These are phyloP conservation scores for Penicillium sp. DNA, from an alignment of 2,329 filamentous ascomycete genomes.

Conservation along the genomic window DNA sequence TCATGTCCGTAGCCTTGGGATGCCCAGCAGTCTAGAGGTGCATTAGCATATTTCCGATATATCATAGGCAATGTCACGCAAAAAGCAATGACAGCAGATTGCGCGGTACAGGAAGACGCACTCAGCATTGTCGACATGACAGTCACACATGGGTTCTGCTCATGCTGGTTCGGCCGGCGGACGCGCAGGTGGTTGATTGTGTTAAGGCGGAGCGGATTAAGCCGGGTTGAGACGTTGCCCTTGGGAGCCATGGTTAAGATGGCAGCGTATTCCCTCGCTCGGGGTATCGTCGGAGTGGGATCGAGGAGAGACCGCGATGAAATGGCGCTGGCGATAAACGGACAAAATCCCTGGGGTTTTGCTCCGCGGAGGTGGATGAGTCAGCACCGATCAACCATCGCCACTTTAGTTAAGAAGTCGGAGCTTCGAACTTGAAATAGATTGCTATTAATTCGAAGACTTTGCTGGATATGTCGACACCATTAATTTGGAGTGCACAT, in stretches of 20 bases:
- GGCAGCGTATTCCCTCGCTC: too few relatives aligned
- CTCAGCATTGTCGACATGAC: conserved; percentile 63
- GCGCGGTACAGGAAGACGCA: conserved; percentile 41
- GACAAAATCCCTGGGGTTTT: conserved; percentile 20
- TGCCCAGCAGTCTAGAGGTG: conserved; percentile 43
- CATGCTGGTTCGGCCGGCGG: conserved; percentile 56
- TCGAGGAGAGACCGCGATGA: conserved; percentile 5
- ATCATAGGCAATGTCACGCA: too few relatives aligned
- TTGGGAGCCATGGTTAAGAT: conserved; percentile 39
- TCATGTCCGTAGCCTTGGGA: conserved; percentile 46
- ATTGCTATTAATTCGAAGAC: too few relatives aligned
- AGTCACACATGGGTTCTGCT: conserved; percentile 59
- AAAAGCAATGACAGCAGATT: too few relatives aligned
- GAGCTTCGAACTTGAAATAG: too few relatives aligned
- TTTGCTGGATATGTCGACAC: too few relatives aligned
- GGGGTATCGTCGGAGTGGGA: too few relatives aligned
- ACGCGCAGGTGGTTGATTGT: conserved; percentile 54
- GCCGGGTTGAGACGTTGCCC: conserved; percentile 38
- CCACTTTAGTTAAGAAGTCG: background rate
- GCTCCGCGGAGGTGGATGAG: conserved; percentile 33
- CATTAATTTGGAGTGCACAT: conserved; percentile 14
- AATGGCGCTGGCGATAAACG: conserved; percentile 10
- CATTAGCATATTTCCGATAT: conserved; percentile 11
- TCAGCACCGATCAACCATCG: conserved; percentile 13
- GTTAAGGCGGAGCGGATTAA: conserved; percentile 44